Percentiles rank a stretch among this genome's conserved stretches.
These are phyloP conservation scores for Globisporangium cylindrosporum DNA, from an alignment of 352 stramenopile genomes.

Conservation along the genomic window DNA sequence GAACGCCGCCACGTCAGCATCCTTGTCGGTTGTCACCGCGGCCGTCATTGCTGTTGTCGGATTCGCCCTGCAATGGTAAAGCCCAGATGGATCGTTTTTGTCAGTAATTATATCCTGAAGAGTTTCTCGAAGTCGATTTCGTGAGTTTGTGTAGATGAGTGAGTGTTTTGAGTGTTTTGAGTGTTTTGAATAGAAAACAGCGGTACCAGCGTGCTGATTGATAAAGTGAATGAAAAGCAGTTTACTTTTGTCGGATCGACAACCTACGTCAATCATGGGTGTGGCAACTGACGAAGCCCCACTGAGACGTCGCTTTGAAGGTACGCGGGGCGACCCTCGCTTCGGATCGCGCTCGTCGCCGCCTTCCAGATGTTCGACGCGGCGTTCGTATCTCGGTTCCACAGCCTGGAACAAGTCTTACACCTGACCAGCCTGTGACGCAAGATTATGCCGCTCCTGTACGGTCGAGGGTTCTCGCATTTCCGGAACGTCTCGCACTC, in stretches of 20 bases:
- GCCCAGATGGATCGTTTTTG: background rate
- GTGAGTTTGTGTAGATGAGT: background rate
- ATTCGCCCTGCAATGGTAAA: conserved; percentile 17
- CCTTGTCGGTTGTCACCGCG: conserved; percentile 6
- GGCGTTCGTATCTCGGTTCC: too few relatives aligned
- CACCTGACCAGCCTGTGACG: too few relatives aligned
- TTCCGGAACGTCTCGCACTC: too few relatives aligned
- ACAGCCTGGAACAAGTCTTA: too few relatives aligned
- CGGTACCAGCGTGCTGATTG: background rate
- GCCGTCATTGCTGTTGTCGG: background rate
- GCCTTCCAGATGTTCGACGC: too few relatives aligned
- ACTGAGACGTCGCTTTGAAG: background rate
- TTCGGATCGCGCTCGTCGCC: too few relatives aligned
- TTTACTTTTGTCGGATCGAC: background rate
- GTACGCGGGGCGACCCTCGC: too few relatives aligned
- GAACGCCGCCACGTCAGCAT: conserved; percentile 7
- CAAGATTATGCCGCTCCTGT: too few relatives aligned
- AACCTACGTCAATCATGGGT: background rate
- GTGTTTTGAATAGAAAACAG: background rate
- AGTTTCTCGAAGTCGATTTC: conserved; percentile 2
- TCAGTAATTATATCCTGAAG: conserved; percentile 1
- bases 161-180: background rate
- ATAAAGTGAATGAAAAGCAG: background rate
- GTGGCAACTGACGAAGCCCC: too few relatives aligned
- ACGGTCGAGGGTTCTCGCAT: too few relatives aligned